Evolutionary conservation across 768 basidiomycete genomes (phyloP).

Genomic region (Mycena latifolia): DNA sequence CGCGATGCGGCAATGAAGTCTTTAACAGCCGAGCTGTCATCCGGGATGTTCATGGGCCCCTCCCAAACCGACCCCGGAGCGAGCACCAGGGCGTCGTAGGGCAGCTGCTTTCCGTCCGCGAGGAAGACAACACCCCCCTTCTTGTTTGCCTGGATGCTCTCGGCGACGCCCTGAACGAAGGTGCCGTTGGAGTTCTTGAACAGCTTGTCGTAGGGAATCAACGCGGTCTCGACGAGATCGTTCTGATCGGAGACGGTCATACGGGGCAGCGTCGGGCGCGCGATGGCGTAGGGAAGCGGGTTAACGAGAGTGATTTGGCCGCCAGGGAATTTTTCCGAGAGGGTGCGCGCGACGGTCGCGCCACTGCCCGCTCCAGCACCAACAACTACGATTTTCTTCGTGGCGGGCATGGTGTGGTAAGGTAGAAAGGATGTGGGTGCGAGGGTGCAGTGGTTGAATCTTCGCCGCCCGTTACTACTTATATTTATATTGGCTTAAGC

Average conservation of each 20-base stretch:
- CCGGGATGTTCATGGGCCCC: conserved; percentile 51
- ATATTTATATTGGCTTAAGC: no score
- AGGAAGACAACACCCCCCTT: conserved; percentile 60
- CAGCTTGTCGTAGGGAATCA: conserved; percentile 62
- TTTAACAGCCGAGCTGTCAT: conserved; percentile 38
- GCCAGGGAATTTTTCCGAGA: conserved; percentile 18
- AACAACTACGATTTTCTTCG: conserved; percentile 6
- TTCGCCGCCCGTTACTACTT: no score
- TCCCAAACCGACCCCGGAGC: conserved; percentile 65
- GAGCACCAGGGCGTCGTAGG: conserved; percentile 67
- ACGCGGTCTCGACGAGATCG: conserved; percentile 46
- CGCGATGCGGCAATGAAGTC: conserved; percentile 37
- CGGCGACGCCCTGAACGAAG: conserved; percentile 51
- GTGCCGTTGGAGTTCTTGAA: conserved; percentile 57
- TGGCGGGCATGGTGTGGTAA: conserved; percentile 10
- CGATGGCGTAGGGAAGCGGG: conserved; percentile 51
- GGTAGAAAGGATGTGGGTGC: not conserved
- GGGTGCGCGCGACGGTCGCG: conserved; percentile 5
- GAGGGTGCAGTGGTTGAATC: no score
- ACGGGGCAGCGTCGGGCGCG: conserved; percentile 54
- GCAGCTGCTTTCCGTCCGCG: conserved; percentile 55
- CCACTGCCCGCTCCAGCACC: not conserved
- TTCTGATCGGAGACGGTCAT: conserved; percentile 48
- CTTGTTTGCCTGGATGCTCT: conserved; percentile 40
- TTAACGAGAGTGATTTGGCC: conserved; percentile 43